Evolutionary conservation across 1,284 basidiomycete species (phyloP).

Genomic region (Cerioporus squamosus): DNA sequence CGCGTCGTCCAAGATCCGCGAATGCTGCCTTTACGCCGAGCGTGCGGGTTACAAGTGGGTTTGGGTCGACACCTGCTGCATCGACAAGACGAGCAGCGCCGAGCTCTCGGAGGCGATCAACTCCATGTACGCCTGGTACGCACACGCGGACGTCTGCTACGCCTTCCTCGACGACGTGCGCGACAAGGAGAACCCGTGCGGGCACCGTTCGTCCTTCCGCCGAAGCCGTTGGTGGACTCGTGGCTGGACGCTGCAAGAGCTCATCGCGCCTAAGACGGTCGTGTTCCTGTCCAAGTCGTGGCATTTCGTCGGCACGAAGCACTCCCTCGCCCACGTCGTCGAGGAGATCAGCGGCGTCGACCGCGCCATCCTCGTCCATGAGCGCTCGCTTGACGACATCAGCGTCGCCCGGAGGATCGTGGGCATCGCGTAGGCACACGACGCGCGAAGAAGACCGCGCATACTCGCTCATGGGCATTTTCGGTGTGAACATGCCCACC

Average conservation of each 20-base stretch:
- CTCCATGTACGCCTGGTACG: slow-evolving; percentile 9
- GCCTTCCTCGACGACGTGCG: slow-evolving; percentile 1
- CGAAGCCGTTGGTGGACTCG: slow-evolving; percentile 2
- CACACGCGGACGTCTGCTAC: slow-evolving; percentile 6
- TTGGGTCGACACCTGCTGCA: slow-evolving; percentile 17
- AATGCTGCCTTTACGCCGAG: slow-evolving; percentile 4
- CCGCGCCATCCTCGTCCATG: neutral
- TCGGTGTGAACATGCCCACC: slow-evolving; percentile 6
- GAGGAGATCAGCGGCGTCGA: slow-evolving; percentile 1
- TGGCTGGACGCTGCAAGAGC: slow-evolving; percentile 12
- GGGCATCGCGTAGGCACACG: slow-evolving; percentile 1
- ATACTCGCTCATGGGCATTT: slow-evolving; percentile 13
- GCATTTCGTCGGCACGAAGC: slow-evolving; percentile 8
- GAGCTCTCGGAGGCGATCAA: slow-evolving; percentile 13
- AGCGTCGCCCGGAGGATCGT: slow-evolving; percentile 6
- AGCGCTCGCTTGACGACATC: neutral
- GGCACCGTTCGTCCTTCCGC: neutral
- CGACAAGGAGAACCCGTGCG: neutral
- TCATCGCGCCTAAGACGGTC: slow-evolving; percentile 1
- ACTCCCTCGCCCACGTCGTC: neutral
- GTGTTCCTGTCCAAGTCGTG: slow-evolving; percentile 5
- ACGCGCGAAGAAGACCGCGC: slow-evolving; percentile 8
- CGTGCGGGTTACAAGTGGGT: slow-evolving; percentile 5
- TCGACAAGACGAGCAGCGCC: slow-evolving; percentile 6
- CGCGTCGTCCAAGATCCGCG: neutral